Evolutionary conservation across 1,139 yeast species (phyloP), one percentile per base, ranked within the genome.

Genomic region (Trichomonascaceae sp.): DNA sequence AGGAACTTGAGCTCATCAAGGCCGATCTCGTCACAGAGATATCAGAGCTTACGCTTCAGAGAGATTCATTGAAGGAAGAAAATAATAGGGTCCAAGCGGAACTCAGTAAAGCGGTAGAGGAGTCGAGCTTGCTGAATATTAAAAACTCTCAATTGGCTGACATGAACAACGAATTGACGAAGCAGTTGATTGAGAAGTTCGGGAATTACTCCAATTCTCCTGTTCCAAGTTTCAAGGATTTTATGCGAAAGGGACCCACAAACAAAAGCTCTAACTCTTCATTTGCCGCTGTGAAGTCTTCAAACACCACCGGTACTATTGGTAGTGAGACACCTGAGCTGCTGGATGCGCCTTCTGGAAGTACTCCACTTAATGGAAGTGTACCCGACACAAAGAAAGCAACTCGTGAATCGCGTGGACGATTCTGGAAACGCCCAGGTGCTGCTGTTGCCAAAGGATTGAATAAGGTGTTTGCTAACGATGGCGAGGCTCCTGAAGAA

Each of bases 381-480:
- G 41, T 13, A 6, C 15, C 41, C 2, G 47, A 41, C 2, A 50
- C 45, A 15, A 47, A 41, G 18, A 51, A 59, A 18, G 63, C 63
- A 47, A 63, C 60, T 38, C 56, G 60, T 9, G 62, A 60, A 45
- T 58, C 58, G 41, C 63, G 63, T 0, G 59, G 69, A 17, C 58
- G 68, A 55, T 70, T 70, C 57, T 70, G 74, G 74, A 68, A 66
- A 51, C 64, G 73, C 1, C 70, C 72, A 7, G 71, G 72, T 8
- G 69, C 69, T 4, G 71, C 67, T 1, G 67, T 70, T 10, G 73
- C 73, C 43, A 71, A 70, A 58, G 74, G 74, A 0, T 60, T 71
- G 50, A 70, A 64, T 55, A 63, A 65, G 56, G 71, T 70, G 43
- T 70, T 70, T 57, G 65, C 68, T 6, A 61, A 56, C 22, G 72